Base-by-base conservation (phyloP, 2,329 filamentous ascomycete species). In the Sporothrix brasiliensis region DNA sequence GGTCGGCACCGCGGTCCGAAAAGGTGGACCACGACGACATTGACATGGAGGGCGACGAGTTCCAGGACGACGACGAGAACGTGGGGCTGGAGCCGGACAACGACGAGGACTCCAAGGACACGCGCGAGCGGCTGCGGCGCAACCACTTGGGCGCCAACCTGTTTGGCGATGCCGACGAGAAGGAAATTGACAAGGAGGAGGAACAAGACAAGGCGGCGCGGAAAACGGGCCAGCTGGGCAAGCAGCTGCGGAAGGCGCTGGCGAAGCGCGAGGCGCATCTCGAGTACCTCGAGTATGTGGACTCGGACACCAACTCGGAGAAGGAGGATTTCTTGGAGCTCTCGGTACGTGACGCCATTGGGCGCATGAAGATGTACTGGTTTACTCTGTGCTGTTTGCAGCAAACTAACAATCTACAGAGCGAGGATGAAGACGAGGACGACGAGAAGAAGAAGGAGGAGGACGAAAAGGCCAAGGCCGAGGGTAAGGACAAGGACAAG, bases 141-240 rank as follows among this genome's bases (percentile, higher is more conserved):
- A 91, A 94, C 76, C 93, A 96, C 79, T 84, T 96, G n/a, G 89
- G 89, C 68, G 94, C 94, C 10, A 97, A 97, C 76, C 83, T 95
- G 2, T 97, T 97, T 75, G 88, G 88, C 58, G 85, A 88, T 14
- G 87, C 84, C 49, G 85, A 90, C 75, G 91, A 96, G 76, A 82
- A 87, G 58, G 88, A 91, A 77, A 87, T 93, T 4, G 90, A 94
- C 75, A 87, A 89, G 74, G 89, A 95, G 73, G 85, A 92, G 73
- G 87, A 91, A 73, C 89, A 92, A 75, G 81, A 90, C 75, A 82
- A 87, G 75, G 87, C 89, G 76, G 90, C 92, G 75, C 81, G 90
- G 75, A 82, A 87, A 74, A 88, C 89, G 76, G 89, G 92, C 74
- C 89, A 90, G 74, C 86, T 92, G 71, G 91, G 93, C 72, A 96